A percentile compares a stretch with the other conserved stretches of the same genome.
phyloP scores from a whole-genome alignment of 257 asterid species.

The Scutellaria galericulata region DNA sequence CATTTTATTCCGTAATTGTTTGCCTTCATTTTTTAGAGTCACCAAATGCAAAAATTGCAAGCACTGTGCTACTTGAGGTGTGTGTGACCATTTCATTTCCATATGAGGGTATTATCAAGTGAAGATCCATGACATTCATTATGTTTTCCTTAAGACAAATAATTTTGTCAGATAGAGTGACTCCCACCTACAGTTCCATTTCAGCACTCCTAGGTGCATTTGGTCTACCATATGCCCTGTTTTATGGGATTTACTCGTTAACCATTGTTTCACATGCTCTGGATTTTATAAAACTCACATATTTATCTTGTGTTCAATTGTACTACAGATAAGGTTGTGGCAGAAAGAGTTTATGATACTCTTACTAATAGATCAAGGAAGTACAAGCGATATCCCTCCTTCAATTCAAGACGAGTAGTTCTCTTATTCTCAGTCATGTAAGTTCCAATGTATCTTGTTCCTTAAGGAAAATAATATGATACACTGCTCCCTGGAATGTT shows the following conservation, averaged over 20 bases:
- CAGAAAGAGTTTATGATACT: constrained; percentile 56
- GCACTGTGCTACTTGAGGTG: constrained; percentile 5
- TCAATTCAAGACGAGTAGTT: constrained; percentile 85
- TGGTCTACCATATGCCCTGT: constrained; percentile 5
- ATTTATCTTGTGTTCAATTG: constrained; percentile 28
- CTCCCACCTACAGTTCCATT: neutral
- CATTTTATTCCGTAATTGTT: neutral
- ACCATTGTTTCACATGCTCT: constrained; percentile 5
- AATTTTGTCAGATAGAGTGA: neutral
- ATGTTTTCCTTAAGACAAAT: neutral
- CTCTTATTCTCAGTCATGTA: constrained; percentile 81
- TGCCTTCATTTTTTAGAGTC: neutral
- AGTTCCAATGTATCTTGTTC: constrained; percentile 42
- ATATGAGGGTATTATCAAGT: neutral
- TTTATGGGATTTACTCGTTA: neutral
- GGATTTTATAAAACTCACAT: constrained; percentile 12
- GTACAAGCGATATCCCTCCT: constrained; percentile 77
- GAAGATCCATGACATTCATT: neutral
- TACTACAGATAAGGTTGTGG: constrained; percentile 51
- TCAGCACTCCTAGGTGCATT: neutral
- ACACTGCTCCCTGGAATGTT: too few relatives aligned
- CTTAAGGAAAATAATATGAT: neutral
- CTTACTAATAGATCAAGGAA: constrained; percentile 68
- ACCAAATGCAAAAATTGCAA: neutral
- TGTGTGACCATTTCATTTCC: constrained; percentile 11